phyloP scores from a whole-genome alignment of 805 yeast genomes.

The Yarrowia yakushimensis region DNA sequence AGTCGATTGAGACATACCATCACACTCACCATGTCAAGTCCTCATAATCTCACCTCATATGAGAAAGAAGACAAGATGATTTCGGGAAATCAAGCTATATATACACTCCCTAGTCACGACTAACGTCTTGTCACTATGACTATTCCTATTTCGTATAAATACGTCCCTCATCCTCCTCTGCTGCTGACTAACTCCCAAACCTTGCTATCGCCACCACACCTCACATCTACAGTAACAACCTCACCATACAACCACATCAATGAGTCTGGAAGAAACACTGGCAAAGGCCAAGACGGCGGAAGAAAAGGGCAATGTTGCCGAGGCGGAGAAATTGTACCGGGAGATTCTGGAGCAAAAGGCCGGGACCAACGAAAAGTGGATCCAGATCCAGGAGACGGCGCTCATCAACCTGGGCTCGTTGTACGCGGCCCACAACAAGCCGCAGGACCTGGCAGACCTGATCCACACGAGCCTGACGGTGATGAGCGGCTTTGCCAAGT shows the following conservation, averaged over 20 bases:
- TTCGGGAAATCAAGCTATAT: too few relatives aligned
- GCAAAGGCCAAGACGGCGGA: constrained; percentile 62
- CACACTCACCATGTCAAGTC: too few relatives aligned
- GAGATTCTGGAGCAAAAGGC: constrained; percentile 42
- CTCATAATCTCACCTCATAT: too few relatives aligned
- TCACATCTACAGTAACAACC: not conserved
- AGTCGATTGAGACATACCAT: too few relatives aligned
- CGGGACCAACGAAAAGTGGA: constrained; percentile 40
- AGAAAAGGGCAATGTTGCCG: constrained; percentile 45
- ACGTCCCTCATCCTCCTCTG: too few relatives aligned
- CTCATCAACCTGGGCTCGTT: constrained; percentile 72
- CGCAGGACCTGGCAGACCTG: constrained; percentile 54
- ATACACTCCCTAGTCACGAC: too few relatives aligned
- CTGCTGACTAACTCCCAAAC: not conserved
- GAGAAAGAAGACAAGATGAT: too few relatives aligned
- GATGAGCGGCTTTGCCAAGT: constrained; percentile 82
- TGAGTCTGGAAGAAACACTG: constrained; percentile 35
- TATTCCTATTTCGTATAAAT: too few relatives aligned
- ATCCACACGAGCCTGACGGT: constrained; percentile 64
- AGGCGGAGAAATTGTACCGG: constrained; percentile 61
- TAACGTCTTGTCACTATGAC: too few relatives aligned
- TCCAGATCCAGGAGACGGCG: constrained; percentile 62
- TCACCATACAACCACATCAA: not conserved
- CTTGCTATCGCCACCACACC: constrained; percentile 6
- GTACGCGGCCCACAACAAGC: constrained; percentile 50